Conservation (phyloP, 1,284 basidiomycete species). For the Malassezia nana region DNA sequence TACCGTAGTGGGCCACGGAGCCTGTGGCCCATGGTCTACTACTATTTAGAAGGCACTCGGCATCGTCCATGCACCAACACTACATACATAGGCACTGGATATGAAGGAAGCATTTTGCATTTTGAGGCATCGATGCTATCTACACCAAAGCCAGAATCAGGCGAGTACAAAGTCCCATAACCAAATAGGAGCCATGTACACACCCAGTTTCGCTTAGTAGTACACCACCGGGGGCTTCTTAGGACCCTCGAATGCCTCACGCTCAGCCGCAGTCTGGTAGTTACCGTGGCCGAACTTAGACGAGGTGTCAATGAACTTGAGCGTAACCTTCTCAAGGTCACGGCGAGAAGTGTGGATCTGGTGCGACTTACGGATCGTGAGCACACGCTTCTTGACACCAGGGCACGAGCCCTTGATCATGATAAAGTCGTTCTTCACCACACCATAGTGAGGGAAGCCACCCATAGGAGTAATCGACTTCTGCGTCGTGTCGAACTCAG, state of each 20-base stretch:
- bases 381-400: slow-evolving; percentile 94
- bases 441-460: slow-evolving; percentile 97
- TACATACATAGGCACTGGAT: background rate
- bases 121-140: slow-evolving; percentile 11
- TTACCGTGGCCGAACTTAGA: slow-evolving; percentile 81
- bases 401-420: slow-evolving; percentile 68
- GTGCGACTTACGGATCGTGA: slow-evolving; percentile 56
- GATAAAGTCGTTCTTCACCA: slow-evolving; percentile 96
- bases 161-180: slow-evolving; percentile 8
- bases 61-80: background rate
- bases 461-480: slow-evolving; percentile 96
- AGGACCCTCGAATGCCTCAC: slow-evolving; percentile 82
- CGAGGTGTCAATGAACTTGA: slow-evolving; percentile 98
- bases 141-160: slow-evolving; percentile 12
- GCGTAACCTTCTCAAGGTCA: slow-evolving; percentile 80
- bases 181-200: slow-evolving; percentile 56
- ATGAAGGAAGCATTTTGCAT: slow-evolving; percentile 7
- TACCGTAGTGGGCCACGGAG: too few relatives aligned
- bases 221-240: slow-evolving; percentile 51
- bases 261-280: slow-evolving; percentile 94
- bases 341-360: slow-evolving; percentile 45
- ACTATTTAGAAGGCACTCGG: too few relatives aligned
- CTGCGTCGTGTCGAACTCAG: slow-evolving; percentile 54
- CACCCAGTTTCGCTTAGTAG: slow-evolving; percentile 50
- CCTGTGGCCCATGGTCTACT: too few relatives aligned